Evolutionary conservation across 139 green algal genomes (phyloP).

Genomic region (Auxenochlorella pyrenoidosa): DNA sequence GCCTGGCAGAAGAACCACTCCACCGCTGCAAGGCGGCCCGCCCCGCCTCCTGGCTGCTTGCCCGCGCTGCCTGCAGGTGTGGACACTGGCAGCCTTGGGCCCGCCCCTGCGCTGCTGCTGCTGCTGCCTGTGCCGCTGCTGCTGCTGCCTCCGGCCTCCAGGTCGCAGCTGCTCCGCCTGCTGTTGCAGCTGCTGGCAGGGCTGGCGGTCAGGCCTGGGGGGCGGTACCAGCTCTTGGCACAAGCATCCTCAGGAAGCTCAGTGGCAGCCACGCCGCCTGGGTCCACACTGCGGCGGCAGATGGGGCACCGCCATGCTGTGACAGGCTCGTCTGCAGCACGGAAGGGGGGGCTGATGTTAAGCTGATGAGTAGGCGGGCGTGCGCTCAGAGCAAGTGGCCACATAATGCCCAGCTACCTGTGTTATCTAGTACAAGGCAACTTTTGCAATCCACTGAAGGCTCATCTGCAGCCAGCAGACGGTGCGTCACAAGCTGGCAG

Average conservation of each 20-base stretch:
- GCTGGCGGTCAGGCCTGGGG: too few relatives aligned
- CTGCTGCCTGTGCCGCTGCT: neutral
- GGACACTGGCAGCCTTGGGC: neutral
- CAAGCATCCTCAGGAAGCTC: neutral
- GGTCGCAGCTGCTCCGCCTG: neutral
- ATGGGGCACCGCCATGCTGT: slow-evolving; percentile 4
- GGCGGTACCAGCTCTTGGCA: neutral
- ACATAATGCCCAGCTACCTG: too few relatives aligned
- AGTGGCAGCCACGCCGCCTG: neutral
- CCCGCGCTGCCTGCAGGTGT: neutral
- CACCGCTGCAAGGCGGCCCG: neutral
- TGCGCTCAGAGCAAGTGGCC: too few relatives aligned
- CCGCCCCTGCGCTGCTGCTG: neutral
- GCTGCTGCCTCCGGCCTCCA: neutral
- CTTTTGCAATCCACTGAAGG: too few relatives aligned
- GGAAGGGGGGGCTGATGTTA: neutral
- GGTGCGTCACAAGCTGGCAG: too few relatives aligned
- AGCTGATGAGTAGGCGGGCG: neutral
- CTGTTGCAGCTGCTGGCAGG: neutral
- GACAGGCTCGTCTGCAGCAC: slow-evolving; percentile 5
- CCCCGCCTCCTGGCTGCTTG: neutral
- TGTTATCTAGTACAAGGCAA: too few relatives aligned
- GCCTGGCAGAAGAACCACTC: neutral
- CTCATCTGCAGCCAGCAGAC: neutral
- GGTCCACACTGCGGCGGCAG: neutral